A percentile compares a stretch with the other conserved stretches of the same genome.
Conservation (phyloP, 805 yeast genomes). For the Kluyveromyces starmeri region DNA sequence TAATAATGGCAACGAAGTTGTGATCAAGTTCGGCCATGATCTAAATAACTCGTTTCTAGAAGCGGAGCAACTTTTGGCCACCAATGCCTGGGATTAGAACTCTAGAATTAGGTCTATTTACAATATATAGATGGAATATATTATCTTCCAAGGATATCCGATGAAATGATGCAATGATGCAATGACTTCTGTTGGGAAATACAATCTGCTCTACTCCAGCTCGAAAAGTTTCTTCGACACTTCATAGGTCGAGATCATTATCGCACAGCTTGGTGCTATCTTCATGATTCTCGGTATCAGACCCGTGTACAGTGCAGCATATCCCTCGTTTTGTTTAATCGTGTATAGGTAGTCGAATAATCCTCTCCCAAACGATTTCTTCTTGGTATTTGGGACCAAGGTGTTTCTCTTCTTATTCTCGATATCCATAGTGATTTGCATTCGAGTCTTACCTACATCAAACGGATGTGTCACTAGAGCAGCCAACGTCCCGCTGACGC, state of each 20-base stretch:
- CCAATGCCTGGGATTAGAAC: conserved; percentile 6
- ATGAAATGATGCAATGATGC: no score
- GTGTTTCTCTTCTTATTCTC: conserved; percentile 6
- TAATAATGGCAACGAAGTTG: not conserved
- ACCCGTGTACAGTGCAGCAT: conserved; percentile 80
- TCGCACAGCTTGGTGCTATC: conserved; percentile 96
- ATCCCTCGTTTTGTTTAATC: conserved; percentile 67
- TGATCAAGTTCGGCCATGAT: conserved; percentile 4
- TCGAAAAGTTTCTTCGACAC: conserved; percentile 59
- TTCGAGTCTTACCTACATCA: conserved; percentile 92
- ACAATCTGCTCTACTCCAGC: conserved; percentile 1
- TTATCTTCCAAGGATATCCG: no score
- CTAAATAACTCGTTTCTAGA: conserved; percentile 3
- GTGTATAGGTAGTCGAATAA: conserved; percentile 60
- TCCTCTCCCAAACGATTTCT: conserved; percentile 22
- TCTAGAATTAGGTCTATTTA: no score
- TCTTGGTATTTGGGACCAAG: conserved; percentile 1
- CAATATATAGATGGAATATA: no score
- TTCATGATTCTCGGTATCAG: conserved; percentile 77
- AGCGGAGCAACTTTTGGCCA: conserved; percentile 4
- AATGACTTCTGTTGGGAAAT: not conserved
- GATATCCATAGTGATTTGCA: conserved; percentile 42
- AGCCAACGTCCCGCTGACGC: conserved; percentile 74
- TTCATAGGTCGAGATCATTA: conserved; percentile 94
- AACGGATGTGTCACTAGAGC: conserved; percentile 89